These are phyloP conservation scores for Entomophthora muscae DNA, from an alignment of 371 early-diverging fungal species.

Conservation along the genomic window DNA sequence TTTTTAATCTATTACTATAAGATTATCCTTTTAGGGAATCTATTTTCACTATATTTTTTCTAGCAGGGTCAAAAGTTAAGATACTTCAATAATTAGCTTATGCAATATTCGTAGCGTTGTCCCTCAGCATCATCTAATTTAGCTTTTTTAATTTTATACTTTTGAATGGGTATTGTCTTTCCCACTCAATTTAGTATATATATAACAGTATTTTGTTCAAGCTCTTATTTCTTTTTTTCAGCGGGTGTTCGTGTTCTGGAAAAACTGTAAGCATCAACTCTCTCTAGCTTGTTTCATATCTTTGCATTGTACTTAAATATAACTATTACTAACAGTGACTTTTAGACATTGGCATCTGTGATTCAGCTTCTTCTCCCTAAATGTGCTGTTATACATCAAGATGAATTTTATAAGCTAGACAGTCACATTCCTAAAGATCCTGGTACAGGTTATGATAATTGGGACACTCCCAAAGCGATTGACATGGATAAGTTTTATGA, in stretches of 20 bases:
- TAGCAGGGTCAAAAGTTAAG: no score
- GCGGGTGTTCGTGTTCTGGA: conserved; percentile 44
- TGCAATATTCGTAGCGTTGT: no score
- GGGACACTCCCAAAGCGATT: conserved; percentile 73
- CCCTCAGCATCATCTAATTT: no score
- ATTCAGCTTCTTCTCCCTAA: conserved; percentile 35
- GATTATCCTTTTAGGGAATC: no score
- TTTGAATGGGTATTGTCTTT: no score
- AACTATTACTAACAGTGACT: not conserved
- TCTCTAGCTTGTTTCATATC: not conserved
- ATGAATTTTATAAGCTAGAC: conserved; percentile 57
- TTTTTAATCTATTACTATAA: no score
- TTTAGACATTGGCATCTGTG: conserved; percentile 38
- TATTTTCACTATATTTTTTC: no score
- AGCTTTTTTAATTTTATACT: no score
- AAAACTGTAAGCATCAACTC: conserved; percentile 26
- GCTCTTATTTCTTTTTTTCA: no score
- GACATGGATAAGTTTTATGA: conserved; percentile 31
- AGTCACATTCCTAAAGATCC: conserved; percentile 43
- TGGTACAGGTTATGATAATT: conserved; percentile 42
- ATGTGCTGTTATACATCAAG: conserved; percentile 53
- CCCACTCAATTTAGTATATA: no score
- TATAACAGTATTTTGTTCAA: no score
- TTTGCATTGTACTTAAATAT: not conserved
- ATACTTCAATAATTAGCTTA: no score